These are phyloP conservation scores for Begonia peltatifolia DNA, from an alignment of 306 rosid species.

Conservation along the genomic window DNA sequence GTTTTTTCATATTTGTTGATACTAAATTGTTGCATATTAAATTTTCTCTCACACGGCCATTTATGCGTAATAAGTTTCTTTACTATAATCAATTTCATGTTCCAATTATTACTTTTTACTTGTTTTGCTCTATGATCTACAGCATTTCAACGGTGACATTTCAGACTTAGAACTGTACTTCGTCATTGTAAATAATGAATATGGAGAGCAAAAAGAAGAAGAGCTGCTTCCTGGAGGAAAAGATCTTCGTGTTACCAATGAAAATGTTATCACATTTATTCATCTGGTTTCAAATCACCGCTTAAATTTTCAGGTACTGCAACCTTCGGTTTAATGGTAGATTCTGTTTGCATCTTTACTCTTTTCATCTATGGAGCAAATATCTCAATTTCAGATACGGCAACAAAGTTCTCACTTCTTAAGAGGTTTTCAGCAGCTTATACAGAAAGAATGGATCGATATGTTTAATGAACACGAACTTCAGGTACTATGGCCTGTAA, in stretches of 20 bases:
- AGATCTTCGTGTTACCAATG: constrained; percentile 62
- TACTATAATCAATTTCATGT: no score
- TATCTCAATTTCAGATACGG: constrained; percentile 45
- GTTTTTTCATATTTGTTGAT: neutral
- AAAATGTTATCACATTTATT: constrained; percentile 81
- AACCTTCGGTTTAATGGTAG: constrained; percentile 9
- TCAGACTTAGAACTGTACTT: constrained; percentile 80
- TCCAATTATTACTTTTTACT: no score
- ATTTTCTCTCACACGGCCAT: no score
- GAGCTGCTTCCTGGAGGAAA: constrained; percentile 80
- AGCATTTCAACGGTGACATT: constrained; percentile 73
- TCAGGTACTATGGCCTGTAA: constrained; percentile 37
- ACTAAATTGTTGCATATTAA: no score
- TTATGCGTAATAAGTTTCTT: no score
- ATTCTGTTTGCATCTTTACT: neutral
- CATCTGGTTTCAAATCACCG: constrained; percentile 99
- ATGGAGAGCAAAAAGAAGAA: constrained; percentile 96
- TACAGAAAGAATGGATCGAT: constrained; percentile 95
- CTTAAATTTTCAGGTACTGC: constrained; percentile 77
- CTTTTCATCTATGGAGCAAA: neutral
- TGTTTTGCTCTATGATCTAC: constrained; percentile 11
- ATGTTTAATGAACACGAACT: constrained; percentile 98
- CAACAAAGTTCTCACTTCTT: constrained; percentile 97
- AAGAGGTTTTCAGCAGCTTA: constrained; percentile 94
- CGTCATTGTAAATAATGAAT: constrained; percentile 84